phyloP scores from a whole-genome alignment of 495 filamentous ascomycete species.

The Hypoxylon intermedium region DNA sequence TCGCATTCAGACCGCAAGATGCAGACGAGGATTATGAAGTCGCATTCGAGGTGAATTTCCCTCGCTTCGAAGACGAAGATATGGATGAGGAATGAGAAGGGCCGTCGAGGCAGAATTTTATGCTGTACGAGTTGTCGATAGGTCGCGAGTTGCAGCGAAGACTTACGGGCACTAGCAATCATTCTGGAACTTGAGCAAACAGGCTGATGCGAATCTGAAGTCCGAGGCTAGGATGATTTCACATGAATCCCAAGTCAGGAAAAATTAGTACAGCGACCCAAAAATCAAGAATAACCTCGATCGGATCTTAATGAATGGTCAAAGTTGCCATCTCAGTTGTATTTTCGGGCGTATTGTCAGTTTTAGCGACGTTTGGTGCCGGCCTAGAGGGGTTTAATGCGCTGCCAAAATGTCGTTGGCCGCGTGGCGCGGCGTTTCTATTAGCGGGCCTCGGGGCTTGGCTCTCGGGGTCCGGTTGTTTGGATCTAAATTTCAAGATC shows the following conservation, averaged over 20 bases:
- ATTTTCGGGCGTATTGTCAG: conserved; percentile 6
- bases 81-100: conserved; percentile 24
- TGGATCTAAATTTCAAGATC: too few species aligned
- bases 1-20: conserved; percentile 62
- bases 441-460: conserved; percentile 19
- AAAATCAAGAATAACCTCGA: too few species aligned
- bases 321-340: too few species aligned
- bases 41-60: conserved; percentile 70
- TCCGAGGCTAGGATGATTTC: too few species aligned
- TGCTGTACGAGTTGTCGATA: conserved; percentile 14
- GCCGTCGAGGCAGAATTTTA: not conserved
- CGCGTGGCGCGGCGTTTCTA: not conserved
- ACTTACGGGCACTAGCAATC: too few species aligned
- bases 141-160: too few species aligned
- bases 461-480: not conserved
- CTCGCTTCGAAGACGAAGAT: conserved; percentile 58
- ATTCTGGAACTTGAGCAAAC: too few species aligned
- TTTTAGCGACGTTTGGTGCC: conserved; percentile 5
- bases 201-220: too few species aligned
- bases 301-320: too few species aligned
- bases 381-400: not conserved
- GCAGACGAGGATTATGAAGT: conserved; percentile 59
- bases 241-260: too few species aligned
- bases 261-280: too few species aligned
- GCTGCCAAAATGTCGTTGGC: conserved; percentile 13